Evolutionary conservation across 495 filamentous ascomycete genomes (phyloP), one percentile per base, ranked within the genome.

Genomic region (Penicillium flavigenum): DNA sequence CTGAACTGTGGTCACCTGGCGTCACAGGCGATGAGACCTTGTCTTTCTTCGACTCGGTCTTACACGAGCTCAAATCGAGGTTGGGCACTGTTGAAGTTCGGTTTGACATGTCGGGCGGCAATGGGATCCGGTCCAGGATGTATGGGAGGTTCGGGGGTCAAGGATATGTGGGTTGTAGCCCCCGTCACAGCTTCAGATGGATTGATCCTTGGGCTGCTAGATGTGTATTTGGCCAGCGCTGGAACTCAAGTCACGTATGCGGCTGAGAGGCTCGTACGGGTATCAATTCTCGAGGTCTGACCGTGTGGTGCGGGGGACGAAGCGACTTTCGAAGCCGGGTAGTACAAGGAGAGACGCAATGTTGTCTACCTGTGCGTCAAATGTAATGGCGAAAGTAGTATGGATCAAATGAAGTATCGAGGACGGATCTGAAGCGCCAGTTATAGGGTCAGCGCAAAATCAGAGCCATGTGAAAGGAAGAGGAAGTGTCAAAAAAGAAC

Each of bases 61-160:
- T 74, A 57, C 71, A 64, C 19, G 69, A 61, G 54, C 68, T 76
- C 45, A 79, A 67, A 63, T 79, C 75, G 60, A 79, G 66, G 62
- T 77, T 78, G 43, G 74, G 71, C 64, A 78, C 61, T 42, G 58
- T 68, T 20, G 74, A 75, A 26, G 73, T 64, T 70, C 73, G 71
- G 20, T 69, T 72, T 49, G 76, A 72, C 76, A 79, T 79, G 54
- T 68, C 77, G 57, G 58, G 54, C 49, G 61, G 36, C 46, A 47
- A 63, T 62, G 53, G 63, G 61, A 29, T 20, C 26, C 39, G 17
- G 26, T 42, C 49, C 63, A 51, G 39, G 44, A 27, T 36, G 47
- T 17, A 49, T 47, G 47, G 12, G 50, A 39, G 34, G 50, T 48
- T 48, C 22, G 45, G 43, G n/a, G 43, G n/a, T 32, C 47, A 39